A percentile compares a stretch with the other conserved stretches of the same genome.
These are phyloP conservation scores for Heterobasidion irregulare DNA, from an alignment of 1,284 basidiomycete species.

Conservation along the genomic window DNA sequence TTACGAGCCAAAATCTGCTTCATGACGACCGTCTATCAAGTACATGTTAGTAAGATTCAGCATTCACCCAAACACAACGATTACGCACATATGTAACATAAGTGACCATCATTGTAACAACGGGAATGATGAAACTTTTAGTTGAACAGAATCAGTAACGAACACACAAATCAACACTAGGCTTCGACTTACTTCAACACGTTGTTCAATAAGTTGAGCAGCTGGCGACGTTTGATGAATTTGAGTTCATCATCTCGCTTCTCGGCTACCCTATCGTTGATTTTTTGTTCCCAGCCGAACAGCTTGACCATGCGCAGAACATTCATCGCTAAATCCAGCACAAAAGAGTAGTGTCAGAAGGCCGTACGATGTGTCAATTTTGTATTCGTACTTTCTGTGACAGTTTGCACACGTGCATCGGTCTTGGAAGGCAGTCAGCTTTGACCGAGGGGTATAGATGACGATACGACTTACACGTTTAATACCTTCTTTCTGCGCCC, in stretches of 20 bases:
- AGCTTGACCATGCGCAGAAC: conserved; percentile 50
- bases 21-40: conserved; percentile 24
- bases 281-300: conserved; percentile 49
- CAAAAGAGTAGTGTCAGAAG: not conserved
- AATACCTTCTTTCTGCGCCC: conserved; percentile 21
- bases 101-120: conserved; percentile 59
- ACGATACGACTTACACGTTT: conserved; percentile 17
- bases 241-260: conserved; percentile 50
- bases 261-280: conserved; percentile 32
- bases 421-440: conserved; percentile 21
- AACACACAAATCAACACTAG: conserved; percentile 8
- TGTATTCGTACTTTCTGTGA: conserved; percentile 34
- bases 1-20: conserved; percentile 22
- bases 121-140: conserved; percentile 50
- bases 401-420: conserved; percentile 38
- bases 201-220: conserved; percentile 28
- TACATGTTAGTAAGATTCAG: too few species aligned
- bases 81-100: conserved; percentile 46
- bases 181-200: conserved; percentile 25
- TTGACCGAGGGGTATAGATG: conserved; percentile 14
- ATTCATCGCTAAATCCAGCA: conserved; percentile 21
- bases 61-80: not conserved
- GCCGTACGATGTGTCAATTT: not conserved
- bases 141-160: conserved; percentile 3
- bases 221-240: conserved; percentile 32